Evolutionary conservation across 257 asterid genomes (phyloP).

Genomic region (Echium plantagineum): DNA sequence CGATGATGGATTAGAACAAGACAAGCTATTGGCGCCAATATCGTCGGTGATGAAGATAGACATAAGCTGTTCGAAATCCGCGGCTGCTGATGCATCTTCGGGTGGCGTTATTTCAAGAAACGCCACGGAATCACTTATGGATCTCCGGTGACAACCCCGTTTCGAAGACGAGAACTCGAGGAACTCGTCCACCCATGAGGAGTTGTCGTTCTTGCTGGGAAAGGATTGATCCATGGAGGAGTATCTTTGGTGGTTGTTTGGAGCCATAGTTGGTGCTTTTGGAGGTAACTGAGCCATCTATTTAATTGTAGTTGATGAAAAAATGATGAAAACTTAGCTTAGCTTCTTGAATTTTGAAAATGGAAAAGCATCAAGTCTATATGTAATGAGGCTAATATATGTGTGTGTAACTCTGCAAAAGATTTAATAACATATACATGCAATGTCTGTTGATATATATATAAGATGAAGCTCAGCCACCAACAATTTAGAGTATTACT

Average conservation of each 20-base stretch:
- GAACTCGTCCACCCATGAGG: slow-evolving; percentile 64
- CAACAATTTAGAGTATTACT: too few relatives aligned
- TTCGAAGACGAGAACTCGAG: slow-evolving; percentile 67
- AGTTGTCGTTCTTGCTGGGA: background rate
- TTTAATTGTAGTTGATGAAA: background rate
- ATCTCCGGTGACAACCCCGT: slow-evolving; percentile 66
- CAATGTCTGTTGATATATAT: too few relatives aligned
- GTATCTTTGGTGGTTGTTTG: slow-evolving; percentile 29
- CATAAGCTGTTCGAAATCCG: slow-evolving; percentile 71
- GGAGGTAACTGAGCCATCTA: slow-evolving; percentile 86
- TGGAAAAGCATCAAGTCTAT: too few relatives aligned
- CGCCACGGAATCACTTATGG: slow-evolving; percentile 71
- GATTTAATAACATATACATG: too few relatives aligned
- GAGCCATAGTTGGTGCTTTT: slow-evolving; percentile 49
- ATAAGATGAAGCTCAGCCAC: too few relatives aligned
- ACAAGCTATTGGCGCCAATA: slow-evolving; percentile 30
- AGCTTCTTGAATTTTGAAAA: too few relatives aligned
- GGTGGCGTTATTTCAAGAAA: slow-evolving; percentile 58
- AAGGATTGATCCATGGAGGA: slow-evolving; percentile 23
- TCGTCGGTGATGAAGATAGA: slow-evolving; percentile 68
- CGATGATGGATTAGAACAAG: slow-evolving; percentile 57
- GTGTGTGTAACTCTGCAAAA: too few relatives aligned
- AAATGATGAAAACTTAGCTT: background rate
- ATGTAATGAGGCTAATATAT: too few relatives aligned
- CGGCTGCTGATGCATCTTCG: slow-evolving; percentile 21